Base-by-base conservation (phyloP, 441 rosid species). In the Erodium texanum region DNA sequence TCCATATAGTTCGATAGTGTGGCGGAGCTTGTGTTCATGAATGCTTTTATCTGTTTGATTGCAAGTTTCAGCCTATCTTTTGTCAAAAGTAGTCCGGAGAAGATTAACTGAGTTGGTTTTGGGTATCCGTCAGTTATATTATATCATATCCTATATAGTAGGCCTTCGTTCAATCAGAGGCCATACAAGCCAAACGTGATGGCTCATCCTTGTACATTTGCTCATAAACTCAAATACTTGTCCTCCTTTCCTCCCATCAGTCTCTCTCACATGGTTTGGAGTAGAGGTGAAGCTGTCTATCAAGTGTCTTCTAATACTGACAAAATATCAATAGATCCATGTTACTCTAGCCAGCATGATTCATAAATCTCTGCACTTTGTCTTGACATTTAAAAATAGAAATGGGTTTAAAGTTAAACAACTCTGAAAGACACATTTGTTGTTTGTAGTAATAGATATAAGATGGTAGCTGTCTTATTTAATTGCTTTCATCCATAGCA, bases 401-500 rank as follows among this genome's bases (percentile, higher is more conserved):
- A 6, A 19, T 18, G 22, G 15, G 23, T 43, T 41, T 43, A 43
- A n/a, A 18, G 18, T 0, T 43, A 20, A 59, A 56, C 61, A 54
- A 54, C 23, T 54, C 23, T 18, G 61, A 54, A 50, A 16, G 61
- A 16, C 61, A 54, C 8, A 54, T 54, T 54, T 54, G 61, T 19
- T 54, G 61, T 54, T 54, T 54, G 19, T 19, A 54, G 61, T 12
- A 18, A 19, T 54, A 54, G 10, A 54, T 19, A 54, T 18, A 54
- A 54, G 9, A 54, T 18, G 7, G 22, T 54, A 18, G 24, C 24
- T 54, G 14, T 54, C 61, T 54, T 19, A 18, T 54, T 54, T 18
- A 19, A 54, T 54, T 54, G 61, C 22, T 34, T 73, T 64, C 66
- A 72, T 76, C 74, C 68, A 20, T 69, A 43, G 61, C 62, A 56